Percentiles rank a stretch among this genome's conserved stretches.
These are phyloP conservation scores for Chlorella sp. DNA, from an alignment of 139 green algal genomes.

Conservation along the genomic window DNA sequence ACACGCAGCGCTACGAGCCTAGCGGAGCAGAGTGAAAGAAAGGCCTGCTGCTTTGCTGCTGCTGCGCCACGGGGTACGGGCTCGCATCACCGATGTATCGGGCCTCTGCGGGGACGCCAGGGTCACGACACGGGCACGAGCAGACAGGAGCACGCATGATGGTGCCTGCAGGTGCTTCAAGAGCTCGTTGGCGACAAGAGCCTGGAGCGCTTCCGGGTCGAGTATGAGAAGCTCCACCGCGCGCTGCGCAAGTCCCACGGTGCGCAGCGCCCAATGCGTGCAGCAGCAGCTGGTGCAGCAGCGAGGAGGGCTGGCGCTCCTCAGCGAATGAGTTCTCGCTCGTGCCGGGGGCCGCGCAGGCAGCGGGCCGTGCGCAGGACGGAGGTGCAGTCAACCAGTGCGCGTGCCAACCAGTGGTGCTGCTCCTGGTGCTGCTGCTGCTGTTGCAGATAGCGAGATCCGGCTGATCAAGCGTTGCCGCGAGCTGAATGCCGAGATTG, in stretches of 20 bases:
- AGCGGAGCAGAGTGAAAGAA: too few relatives aligned
- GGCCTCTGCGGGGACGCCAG: too few relatives aligned
- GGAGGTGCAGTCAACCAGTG: too few relatives aligned
- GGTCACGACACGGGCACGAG: background rate
- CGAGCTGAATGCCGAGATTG: slow-evolving; percentile 85
- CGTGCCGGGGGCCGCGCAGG: background rate
- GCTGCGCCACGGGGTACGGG: too few relatives aligned
- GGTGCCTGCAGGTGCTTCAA: slow-evolving; percentile 79
- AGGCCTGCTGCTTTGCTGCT: background rate
- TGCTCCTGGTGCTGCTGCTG: background rate
- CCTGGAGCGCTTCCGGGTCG: slow-evolving; percentile 70
- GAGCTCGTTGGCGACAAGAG: slow-evolving; percentile 68
- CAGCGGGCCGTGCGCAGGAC: too few relatives aligned
- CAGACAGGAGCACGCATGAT: too few relatives aligned
- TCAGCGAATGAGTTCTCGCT: too few relatives aligned
- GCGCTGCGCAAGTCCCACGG: slow-evolving; percentile 83
- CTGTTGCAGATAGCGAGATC: slow-evolving; percentile 72
- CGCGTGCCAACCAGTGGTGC: too few relatives aligned
- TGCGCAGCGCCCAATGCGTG: slow-evolving; percentile 16
- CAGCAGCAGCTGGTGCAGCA: too few relatives aligned
- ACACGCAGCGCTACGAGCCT: too few relatives aligned
- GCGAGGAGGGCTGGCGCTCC: too few relatives aligned
- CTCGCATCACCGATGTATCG: slow-evolving; percentile 5
- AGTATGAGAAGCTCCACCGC: slow-evolving; percentile 89
- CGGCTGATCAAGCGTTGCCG: slow-evolving; percentile 78